Conservation (phyloP, 768 basidiomycete species). For the Amanita subjunquillea region DNA sequence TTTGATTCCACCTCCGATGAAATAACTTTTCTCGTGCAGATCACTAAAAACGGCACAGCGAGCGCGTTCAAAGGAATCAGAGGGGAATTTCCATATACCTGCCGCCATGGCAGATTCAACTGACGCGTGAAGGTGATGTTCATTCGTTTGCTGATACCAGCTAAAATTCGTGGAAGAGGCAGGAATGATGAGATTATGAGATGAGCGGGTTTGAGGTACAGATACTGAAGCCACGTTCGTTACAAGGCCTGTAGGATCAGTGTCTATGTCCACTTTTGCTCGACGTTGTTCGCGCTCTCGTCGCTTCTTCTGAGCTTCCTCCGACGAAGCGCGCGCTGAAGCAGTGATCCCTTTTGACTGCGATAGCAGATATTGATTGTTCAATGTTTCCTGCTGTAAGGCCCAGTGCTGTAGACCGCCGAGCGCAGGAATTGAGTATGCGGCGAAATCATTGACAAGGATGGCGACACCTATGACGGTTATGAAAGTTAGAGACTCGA, state of each 20-base stretch:
- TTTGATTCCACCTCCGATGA: conserved; percentile 82
- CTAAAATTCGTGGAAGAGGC: conserved; percentile 48
- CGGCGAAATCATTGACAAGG: conserved; percentile 60
- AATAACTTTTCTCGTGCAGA: conserved; percentile 78
- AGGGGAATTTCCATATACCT: conserved; percentile 71
- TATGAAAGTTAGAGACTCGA: conserved; percentile 7
- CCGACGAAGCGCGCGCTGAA: conserved; percentile 35
- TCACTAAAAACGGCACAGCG: conserved; percentile 72
- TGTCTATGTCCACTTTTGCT: conserved; percentile 6
- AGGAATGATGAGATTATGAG: conserved; percentile 57
- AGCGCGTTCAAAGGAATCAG: conserved; percentile 54
- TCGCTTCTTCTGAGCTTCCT: conserved; percentile 62
- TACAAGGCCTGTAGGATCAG: not conserved
- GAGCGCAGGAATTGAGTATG: conserved; percentile 40
- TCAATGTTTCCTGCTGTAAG: conserved; percentile 31
- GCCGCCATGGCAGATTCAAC: conserved; percentile 53
- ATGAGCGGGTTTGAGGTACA: conserved; percentile 1
- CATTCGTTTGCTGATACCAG: conserved; percentile 50
- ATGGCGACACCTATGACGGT: conserved; percentile 54
- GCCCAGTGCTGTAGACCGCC: conserved; percentile 46
- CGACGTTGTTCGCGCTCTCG: conserved; percentile 51
- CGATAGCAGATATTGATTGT: conserved; percentile 36
- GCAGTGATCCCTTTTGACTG: conserved; percentile 35
- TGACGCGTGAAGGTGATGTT: conserved; percentile 35
- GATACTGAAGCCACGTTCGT: not conserved